Percentiles rank a stretch among this genome's conserved stretches.
phyloP scores from a whole-genome alignment of 2,329 filamentous ascomycete genomes.

The Cladosporium sp. region DNA sequence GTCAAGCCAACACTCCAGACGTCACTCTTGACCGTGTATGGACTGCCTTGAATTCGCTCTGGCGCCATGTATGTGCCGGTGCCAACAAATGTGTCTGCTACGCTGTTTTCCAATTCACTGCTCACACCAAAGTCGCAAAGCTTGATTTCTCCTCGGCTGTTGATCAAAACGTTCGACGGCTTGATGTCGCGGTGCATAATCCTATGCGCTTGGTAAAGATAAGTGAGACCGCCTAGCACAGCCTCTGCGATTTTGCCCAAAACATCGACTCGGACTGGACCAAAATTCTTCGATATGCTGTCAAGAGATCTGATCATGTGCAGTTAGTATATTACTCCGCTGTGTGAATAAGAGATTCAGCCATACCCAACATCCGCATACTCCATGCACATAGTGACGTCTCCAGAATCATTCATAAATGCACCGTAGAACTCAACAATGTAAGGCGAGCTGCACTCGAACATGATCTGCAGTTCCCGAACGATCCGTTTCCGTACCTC shows the following conservation, averaged over 20 bases:
- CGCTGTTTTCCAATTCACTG: slow-evolving; percentile 93
- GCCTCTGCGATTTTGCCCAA: slow-evolving; percentile 97
- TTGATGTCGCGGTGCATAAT: slow-evolving; percentile 99
- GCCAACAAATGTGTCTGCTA: slow-evolving; percentile 96
- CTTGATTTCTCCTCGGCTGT: slow-evolving; percentile 91
- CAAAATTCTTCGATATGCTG: slow-evolving; percentile 88
- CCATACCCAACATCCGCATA: slow-evolving; percentile 98
- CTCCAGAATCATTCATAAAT: slow-evolving; percentile 92
- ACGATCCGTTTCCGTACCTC: slow-evolving; percentile 96
- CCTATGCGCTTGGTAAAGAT: slow-evolving; percentile 90
- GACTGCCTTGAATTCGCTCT: slow-evolving; percentile 93
- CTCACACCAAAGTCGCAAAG: slow-evolving; percentile 99
- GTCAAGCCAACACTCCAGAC: slow-evolving; percentile 97
- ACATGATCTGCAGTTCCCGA: slow-evolving; percentile 95
- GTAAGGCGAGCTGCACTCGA: slow-evolving; percentile 92
- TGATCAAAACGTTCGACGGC: slow-evolving; percentile 94
- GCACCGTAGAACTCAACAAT: slow-evolving; percentile 98
- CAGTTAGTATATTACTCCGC: slow-evolving; percentile 9
- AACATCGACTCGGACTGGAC: slow-evolving; percentile 91
- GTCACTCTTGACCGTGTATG: slow-evolving; percentile 96
- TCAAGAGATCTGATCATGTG: slow-evolving; percentile 69
- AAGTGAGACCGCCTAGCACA: slow-evolving; percentile 86
- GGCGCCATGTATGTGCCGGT: slow-evolving; percentile 99
- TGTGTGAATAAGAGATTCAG: background rate
- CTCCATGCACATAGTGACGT: slow-evolving; percentile 99